Evolutionary conservation across 73 alveolate genomes (phyloP), one percentile per base, ranked within the genome.

Genomic region (Paramecium sexaurelia): DNA sequence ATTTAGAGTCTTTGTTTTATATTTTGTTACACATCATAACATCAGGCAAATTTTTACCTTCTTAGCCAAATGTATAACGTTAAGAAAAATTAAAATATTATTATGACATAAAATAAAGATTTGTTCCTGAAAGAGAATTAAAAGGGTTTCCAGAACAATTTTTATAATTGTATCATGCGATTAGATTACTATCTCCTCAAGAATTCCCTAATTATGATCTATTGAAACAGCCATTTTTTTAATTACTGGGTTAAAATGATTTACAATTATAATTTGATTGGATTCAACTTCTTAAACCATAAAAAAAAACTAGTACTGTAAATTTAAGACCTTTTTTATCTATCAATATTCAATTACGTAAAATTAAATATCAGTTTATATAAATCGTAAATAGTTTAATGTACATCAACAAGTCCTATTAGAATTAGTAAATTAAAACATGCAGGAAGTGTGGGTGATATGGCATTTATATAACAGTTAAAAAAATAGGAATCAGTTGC

Each of bases 121-220:
- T 78, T 20, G 73, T 78, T 20, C 73, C 90, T 24, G 90, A 78
- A 41, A 78, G 55, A 78, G 68, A 40, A 41, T n/a, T 78, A 9
- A 78, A 78, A 15, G 43, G 45, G 9, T 43, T 5, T 24, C 90
- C 90, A 24, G 90, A 78, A 78, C 19, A 45, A 13, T 78, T 78
- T 1, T 13, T 43, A 7, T 20, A 78, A 29, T 43, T 78, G 20
- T 41, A 41, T 22, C 68, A 78, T 78, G 32, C 36, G 7, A 40
- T 78, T 45, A 78, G 55, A 19, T 41, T 29, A 2, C 51, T 78
- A 11, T 36, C 43, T 6, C 90, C 90, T 22, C 26, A 32, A 41
- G 90, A 78, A 45, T 26, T 41, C 10, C 90, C 90, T 1, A 39
- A 39, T 78, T 78, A 78, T 78, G 90, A 78, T 24, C 55, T 17